A percentile compares a stretch with the other conserved stretches of the same genome.
These are phyloP conservation scores for Nemania sp. DNA, from an alignment of 2,329 filamentous ascomycete genomes.

Conservation along the genomic window DNA sequence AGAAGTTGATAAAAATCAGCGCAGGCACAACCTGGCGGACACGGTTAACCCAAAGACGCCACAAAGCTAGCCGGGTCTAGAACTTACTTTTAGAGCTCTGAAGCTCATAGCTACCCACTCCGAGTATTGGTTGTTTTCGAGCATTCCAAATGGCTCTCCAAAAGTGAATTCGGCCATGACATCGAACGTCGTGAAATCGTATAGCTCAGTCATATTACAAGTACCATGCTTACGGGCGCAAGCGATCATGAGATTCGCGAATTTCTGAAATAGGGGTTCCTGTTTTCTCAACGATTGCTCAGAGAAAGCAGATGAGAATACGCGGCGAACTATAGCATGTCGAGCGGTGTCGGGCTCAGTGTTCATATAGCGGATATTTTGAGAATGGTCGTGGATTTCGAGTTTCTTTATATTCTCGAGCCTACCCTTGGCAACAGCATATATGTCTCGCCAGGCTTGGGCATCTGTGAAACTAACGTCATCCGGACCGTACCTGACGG, in stretches of 20 bases:
- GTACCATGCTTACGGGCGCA: conserved; percentile 8
- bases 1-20: conserved; percentile 23
- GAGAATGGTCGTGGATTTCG: not conserved
- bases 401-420: conserved; percentile 18
- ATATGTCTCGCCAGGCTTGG: conserved; percentile 20
- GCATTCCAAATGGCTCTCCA: conserved; percentile 33
- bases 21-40: conserved; percentile 10
- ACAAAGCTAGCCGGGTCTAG: conserved; percentile 5
- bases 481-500: conserved; percentile 40
- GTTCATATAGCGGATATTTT: conserved; percentile 5
- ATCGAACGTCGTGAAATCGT: conserved; percentile 40
- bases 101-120: conserved; percentile 33
- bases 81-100: conserved; percentile 19
- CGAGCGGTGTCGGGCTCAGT: not conserved
- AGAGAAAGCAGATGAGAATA: conserved; percentile 34
- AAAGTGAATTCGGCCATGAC: conserved; percentile 40
- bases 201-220: conserved; percentile 24
- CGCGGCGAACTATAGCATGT: conserved; percentile 20
- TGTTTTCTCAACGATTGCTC: conserved; percentile 29
- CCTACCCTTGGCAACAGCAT: not conserved
- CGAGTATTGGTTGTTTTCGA: conserved; percentile 27
- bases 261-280: conserved; percentile 32
- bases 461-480: conserved; percentile 41
- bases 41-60: not conserved
- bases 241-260: conserved; percentile 22